phyloP scores from a whole-genome alignment of 2,329 filamentous ascomycete genomes.

The Alternaria gaisen region DNA sequence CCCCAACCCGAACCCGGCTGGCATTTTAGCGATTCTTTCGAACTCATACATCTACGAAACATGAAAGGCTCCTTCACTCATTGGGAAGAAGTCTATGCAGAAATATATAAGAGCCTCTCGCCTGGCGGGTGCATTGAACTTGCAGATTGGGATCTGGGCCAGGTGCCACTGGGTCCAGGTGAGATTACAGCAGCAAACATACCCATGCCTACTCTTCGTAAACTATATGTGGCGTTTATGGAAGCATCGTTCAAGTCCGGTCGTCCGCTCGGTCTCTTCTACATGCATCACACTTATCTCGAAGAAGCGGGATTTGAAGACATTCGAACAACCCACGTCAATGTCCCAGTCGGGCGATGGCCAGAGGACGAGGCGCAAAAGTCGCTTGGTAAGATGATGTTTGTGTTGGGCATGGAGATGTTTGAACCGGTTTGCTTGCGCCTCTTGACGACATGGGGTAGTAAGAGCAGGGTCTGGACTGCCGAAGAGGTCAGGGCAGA shows the following conservation, averaged over 20 bases:
- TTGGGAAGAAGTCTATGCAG: constrained; percentile 57
- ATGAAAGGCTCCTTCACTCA: constrained; percentile 59
- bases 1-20: constrained; percentile 47
- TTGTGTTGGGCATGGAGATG: constrained; percentile 46
- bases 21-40: constrained; percentile 60
- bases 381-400: constrained; percentile 46
- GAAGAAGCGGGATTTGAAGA: constrained; percentile 57
- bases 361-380: constrained; percentile 41
- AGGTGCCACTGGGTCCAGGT: constrained; percentile 22
- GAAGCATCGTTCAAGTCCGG: constrained; percentile 53
- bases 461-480: constrained; percentile 39
- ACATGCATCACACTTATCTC: constrained; percentile 54
- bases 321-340: constrained; percentile 51
- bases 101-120: constrained; percentile 56
- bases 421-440: constrained; percentile 41
- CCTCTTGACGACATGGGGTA: constrained; percentile 42
- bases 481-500: constrained; percentile 35
- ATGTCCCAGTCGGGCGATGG: constrained; percentile 49
- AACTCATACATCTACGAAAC: constrained; percentile 60
- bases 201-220: constrained; percentile 37
- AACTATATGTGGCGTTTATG: constrained; percentile 40
- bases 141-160: constrained; percentile 51
- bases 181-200: not conserved
- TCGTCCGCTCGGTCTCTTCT: constrained; percentile 53
- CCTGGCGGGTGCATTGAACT: constrained; percentile 60